Percentiles rank a stretch among this genome's conserved stretches.
These are phyloP conservation scores for Alloascoidea hylecoeti DNA, from an alignment of 805 yeast species.

Conservation along the genomic window DNA sequence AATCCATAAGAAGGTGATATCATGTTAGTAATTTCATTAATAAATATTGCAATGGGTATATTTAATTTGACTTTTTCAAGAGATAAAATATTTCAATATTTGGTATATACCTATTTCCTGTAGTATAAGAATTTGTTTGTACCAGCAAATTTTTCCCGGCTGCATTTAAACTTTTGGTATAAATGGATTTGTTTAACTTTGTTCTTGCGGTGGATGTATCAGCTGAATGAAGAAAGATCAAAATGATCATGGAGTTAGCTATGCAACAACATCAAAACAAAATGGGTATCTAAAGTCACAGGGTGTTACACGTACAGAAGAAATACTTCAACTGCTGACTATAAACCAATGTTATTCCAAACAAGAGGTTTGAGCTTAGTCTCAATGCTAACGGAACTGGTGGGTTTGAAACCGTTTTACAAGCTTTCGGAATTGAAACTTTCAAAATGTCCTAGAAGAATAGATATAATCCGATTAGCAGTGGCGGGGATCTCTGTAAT, in stretches of 20 bases:
- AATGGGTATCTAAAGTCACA: too few species aligned
- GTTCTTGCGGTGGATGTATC: neutral
- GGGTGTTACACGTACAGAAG: neutral
- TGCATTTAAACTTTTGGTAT: neutral
- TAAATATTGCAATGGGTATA: too few species aligned
- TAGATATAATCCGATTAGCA: neutral
- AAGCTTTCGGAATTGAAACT: conserved; percentile 27
- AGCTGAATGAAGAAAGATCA: too few species aligned
- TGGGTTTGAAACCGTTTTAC: conserved; percentile 17
- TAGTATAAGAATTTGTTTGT: too few species aligned
- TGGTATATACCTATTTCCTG: too few species aligned
- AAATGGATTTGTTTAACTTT: neutral
- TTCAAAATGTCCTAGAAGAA: conserved; percentile 15
- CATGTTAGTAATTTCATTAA: too few species aligned
- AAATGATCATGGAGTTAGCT: too few species aligned
- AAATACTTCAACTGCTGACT: conserved; percentile 3
- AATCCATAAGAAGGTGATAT: too few species aligned
- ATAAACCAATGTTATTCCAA: conserved; percentile 33
- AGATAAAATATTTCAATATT: too few species aligned
- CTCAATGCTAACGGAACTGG: conserved; percentile 15
- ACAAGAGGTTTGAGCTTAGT: conserved; percentile 26
- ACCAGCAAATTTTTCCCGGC: too few species aligned
- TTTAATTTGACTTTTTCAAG: too few species aligned
- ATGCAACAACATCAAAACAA: too few species aligned
- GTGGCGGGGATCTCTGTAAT: neutral